phyloP scores from a whole-genome alignment of 2,329 filamentous ascomycete species.

The Boeremia lycopersici region DNA sequence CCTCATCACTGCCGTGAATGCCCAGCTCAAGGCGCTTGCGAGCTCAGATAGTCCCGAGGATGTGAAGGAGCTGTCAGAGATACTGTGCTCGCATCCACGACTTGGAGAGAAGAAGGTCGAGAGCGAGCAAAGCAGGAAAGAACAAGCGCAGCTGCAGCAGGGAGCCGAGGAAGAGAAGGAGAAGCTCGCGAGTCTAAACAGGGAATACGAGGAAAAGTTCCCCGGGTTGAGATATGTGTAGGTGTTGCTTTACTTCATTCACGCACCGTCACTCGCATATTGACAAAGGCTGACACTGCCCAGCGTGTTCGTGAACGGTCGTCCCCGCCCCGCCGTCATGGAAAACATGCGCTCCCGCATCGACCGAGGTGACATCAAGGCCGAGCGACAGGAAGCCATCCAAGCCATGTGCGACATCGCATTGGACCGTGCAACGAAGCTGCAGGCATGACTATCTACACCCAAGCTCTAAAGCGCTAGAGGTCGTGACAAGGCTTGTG shows the following conservation, averaged over 20 bases:
- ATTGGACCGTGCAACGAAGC: conserved; percentile 73
- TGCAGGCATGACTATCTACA: conserved; percentile 19
- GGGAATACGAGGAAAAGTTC: conserved; percentile 78
- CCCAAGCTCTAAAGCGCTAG: not conserved
- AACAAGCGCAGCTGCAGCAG: conserved; percentile 76
- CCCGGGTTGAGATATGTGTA: conserved; percentile 83
- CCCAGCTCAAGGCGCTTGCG: conserved; percentile 60
- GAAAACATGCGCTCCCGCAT: conserved; percentile 80
- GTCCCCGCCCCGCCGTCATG: conserved; percentile 76
- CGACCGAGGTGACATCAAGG: conserved; percentile 65
- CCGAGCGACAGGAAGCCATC: conserved; percentile 75
- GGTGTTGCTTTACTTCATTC: conserved; percentile 11
- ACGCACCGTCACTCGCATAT: not conserved
- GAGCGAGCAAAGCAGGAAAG: conserved; percentile 78
- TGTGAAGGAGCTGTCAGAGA: conserved; percentile 66
- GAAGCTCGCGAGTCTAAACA: conserved; percentile 69
- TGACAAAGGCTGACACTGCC: not conserved
- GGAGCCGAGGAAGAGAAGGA: conserved; percentile 58
- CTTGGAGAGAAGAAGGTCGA: conserved; percentile 81
- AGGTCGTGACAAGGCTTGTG: not conserved
- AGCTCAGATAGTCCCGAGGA: conserved; percentile 51
- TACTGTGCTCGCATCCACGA: conserved; percentile 81
- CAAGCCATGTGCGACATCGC: conserved; percentile 95
- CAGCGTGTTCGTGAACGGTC: conserved; percentile 85
- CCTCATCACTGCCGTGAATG: conserved; percentile 70